Percentiles rank a stretch among this genome's conserved stretches.
phyloP scores from a whole-genome alignment of 1,284 basidiomycete species.

The Naganishia cerealis region DNA sequence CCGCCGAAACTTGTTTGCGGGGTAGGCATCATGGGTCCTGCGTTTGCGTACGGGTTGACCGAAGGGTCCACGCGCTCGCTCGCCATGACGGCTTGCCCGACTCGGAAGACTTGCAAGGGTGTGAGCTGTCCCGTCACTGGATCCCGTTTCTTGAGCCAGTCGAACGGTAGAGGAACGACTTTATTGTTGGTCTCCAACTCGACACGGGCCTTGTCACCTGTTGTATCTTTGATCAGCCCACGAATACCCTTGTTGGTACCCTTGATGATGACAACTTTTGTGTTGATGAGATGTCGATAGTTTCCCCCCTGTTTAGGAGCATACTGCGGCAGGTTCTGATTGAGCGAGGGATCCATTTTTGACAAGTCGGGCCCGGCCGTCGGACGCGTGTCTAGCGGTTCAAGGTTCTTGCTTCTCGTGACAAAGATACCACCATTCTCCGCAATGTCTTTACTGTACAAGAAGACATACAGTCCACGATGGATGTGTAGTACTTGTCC shows the following conservation, averaged over 20 bases:
- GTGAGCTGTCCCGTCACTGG: constrained; percentile 10
- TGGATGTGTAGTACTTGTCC: constrained; percentile 92
- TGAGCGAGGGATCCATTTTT: constrained; percentile 88
- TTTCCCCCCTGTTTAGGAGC: constrained; percentile 57
- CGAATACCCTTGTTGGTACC: constrained; percentile 89
- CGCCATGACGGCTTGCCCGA: constrained; percentile 36
- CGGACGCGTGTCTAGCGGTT: constrained; percentile 58
- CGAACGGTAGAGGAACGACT: constrained; percentile 80
- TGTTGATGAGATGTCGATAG: constrained; percentile 78
- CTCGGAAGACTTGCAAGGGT: constrained; percentile 20
- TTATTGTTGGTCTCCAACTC: constrained; percentile 90
- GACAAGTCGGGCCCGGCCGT: constrained; percentile 75
- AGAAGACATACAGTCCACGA: constrained; percentile 89
- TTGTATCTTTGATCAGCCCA: constrained; percentile 93
- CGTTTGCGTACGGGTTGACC: constrained; percentile 39
- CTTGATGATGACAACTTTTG: constrained; percentile 75
- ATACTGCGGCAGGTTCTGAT: constrained; percentile 45
- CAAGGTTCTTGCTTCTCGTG: constrained; percentile 57
- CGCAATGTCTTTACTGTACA: constrained; percentile 84
- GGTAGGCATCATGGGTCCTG: constrained; percentile 26
- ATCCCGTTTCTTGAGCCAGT: constrained; percentile 64
- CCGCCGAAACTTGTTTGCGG: constrained; percentile 41
- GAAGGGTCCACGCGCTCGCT: constrained; percentile 28
- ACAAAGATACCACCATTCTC: constrained; percentile 96
- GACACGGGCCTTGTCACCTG: constrained; percentile 81